Evolutionary conservation across 1,284 basidiomycete species (phyloP).

Genomic region (Marasmius oreades): DNA sequence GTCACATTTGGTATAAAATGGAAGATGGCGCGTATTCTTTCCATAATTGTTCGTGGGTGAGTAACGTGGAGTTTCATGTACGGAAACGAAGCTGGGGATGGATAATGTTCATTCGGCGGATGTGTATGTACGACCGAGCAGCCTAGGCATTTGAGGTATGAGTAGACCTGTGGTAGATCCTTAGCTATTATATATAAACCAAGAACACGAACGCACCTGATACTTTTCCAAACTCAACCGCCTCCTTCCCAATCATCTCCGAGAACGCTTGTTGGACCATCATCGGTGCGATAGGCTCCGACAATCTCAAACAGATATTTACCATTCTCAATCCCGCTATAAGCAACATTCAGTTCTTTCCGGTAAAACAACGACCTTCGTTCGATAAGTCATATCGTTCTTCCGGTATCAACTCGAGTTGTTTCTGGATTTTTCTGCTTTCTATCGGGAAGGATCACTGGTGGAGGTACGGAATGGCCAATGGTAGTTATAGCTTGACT

Average conservation of each 20-base stretch:
- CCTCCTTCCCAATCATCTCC: constrained; percentile 78
- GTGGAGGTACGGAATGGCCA: constrained; percentile 66
- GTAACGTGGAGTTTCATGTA: constrained; percentile 2
- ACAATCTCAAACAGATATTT: constrained; percentile 16
- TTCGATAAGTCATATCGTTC: constrained; percentile 92
- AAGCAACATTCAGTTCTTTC: constrained; percentile 40
- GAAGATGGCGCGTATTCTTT: constrained; percentile 23
- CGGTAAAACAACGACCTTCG: constrained; percentile 85
- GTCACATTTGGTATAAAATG: constrained; percentile 30
- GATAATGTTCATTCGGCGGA: constrained; percentile 60
- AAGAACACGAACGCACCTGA: constrained; percentile 56
- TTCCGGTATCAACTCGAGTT: constrained; percentile 88
- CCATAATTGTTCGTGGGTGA: constrained; percentile 24
- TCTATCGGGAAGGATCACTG: constrained; percentile 27
- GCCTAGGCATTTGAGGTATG: constrained; percentile 88
- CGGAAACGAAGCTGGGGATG: constrained; percentile 39
- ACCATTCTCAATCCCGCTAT: constrained; percentile 13
- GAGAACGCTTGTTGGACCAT: constrained; percentile 87
- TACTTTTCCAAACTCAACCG: constrained; percentile 81
- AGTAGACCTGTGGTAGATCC: constrained; percentile 74
- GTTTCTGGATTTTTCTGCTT: constrained; percentile 46
- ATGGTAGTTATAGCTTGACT: constrained; percentile 79
- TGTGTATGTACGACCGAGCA: constrained; percentile 80
- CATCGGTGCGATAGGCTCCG: constrained; percentile 75
- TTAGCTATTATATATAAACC: constrained; percentile 8